Conservation (phyloP, 495 filamentous ascomycete species). For the Trichocladium uniseriatum region DNA sequence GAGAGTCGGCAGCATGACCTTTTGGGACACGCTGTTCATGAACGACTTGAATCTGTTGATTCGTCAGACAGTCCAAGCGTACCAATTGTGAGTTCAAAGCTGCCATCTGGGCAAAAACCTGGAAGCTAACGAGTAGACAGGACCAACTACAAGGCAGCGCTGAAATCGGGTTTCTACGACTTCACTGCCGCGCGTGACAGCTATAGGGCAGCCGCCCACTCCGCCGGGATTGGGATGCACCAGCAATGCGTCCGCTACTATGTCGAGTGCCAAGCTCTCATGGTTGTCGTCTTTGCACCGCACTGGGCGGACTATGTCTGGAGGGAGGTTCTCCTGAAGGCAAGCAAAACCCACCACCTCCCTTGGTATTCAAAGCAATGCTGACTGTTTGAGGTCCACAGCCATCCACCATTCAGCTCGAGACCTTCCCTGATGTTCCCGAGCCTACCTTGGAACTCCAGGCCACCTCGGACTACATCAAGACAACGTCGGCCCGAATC, state of each 20-base stretch:
- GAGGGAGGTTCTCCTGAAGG: slow-evolving; percentile 70
- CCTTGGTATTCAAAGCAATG: background rate
- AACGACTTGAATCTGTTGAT: slow-evolving; percentile 80
- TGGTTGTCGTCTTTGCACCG: slow-evolving; percentile 57
- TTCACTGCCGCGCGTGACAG: slow-evolving; percentile 71
- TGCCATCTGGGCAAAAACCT: background rate
- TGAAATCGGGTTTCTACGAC: slow-evolving; percentile 81
- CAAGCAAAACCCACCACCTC: background rate
- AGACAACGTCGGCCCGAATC: slow-evolving; percentile 59
- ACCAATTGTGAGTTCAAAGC: slow-evolving; percentile 33
- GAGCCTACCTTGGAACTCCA: slow-evolving; percentile 48
- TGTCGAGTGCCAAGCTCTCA: slow-evolving; percentile 49
- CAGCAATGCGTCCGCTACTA: slow-evolving; percentile 60
- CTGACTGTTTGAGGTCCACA: slow-evolving; percentile 28
- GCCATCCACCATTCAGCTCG: slow-evolving; percentile 61
- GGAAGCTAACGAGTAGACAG: slow-evolving; percentile 1
- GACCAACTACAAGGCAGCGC: slow-evolving; percentile 73
- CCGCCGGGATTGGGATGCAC: slow-evolving; percentile 64
- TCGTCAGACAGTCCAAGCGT: slow-evolving; percentile 57
- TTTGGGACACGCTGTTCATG: slow-evolving; percentile 76
- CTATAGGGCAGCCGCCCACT: slow-evolving; percentile 65
- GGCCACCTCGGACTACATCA: slow-evolving; percentile 69
- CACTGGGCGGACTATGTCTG: slow-evolving; percentile 92
- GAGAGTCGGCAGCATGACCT: slow-evolving; percentile 35
- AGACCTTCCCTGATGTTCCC: slow-evolving; percentile 58